Evolutionary conservation across 805 yeast species (phyloP).

Genomic region (Dipodascopsis uninucleata): DNA sequence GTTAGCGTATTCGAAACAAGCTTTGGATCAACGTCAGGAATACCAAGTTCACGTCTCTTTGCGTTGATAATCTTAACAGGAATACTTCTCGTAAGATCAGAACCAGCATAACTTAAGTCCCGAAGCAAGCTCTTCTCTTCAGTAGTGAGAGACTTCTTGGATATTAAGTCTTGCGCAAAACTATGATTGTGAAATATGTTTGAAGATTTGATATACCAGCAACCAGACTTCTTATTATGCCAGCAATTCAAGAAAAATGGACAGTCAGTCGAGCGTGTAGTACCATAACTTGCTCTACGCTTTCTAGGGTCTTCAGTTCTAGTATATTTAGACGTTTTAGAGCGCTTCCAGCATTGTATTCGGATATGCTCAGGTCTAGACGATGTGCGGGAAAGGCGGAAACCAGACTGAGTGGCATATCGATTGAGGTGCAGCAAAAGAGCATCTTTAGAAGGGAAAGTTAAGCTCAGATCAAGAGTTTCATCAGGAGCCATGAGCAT

Average conservation of each 20-base stretch:
- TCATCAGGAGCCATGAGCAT: constrained; percentile 12
- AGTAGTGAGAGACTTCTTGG: constrained; percentile 12
- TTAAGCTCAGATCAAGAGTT: constrained; percentile 15
- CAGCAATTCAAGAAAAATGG: constrained; percentile 25
- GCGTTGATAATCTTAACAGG: constrained; percentile 23
- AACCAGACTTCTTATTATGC: constrained; percentile 24
- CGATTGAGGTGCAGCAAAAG: constrained; percentile 17
- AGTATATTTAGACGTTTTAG: constrained; percentile 23
- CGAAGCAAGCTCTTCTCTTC: constrained; percentile 13
- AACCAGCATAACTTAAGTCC: constrained; percentile 22
- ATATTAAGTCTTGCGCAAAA: constrained; percentile 17
- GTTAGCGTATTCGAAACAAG: constrained; percentile 22
- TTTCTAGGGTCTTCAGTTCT: constrained; percentile 14
- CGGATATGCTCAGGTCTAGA: constrained; percentile 27
- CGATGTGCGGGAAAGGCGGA: constrained; percentile 23
- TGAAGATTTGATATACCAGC: constrained; percentile 25
- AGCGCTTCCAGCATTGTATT: constrained; percentile 26
- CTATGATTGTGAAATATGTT: constrained; percentile 20
- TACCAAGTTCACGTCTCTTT: constrained; percentile 17
- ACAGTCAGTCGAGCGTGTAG: constrained; percentile 23
- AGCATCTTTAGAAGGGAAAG: constrained; percentile 25
- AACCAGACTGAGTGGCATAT: constrained; percentile 19
- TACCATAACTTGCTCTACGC: constrained; percentile 19
- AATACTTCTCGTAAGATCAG: constrained; percentile 18
- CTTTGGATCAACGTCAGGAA: constrained; percentile 26